A percentile compares a stretch with the other conserved stretches of the same genome.
Evolutionary conservation across 2,329 filamentous ascomycete species (phyloP).

Genomic region (Akanthomyces uredinophilus): DNA sequence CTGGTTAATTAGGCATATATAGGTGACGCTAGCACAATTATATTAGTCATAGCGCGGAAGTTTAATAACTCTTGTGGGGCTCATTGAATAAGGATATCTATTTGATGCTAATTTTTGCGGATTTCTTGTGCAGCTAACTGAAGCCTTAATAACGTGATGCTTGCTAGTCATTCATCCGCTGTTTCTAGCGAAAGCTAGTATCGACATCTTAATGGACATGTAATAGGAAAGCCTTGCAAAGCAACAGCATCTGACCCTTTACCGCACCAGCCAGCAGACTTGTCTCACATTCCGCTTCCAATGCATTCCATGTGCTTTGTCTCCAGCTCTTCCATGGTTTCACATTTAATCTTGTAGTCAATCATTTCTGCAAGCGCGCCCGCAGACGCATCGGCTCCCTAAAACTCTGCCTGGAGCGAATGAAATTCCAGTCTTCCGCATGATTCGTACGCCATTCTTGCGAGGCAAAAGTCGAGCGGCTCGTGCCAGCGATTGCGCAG

Average conservation of each 20-base stretch:
- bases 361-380: too few relatives aligned
- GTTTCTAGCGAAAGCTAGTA: background rate
- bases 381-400: background rate
- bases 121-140: background rate
- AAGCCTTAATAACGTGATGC: background rate
- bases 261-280: background rate
- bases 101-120: background rate
- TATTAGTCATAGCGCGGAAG: background rate
- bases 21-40: background rate
- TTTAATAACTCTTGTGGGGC: background rate
- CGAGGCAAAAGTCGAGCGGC: conserved; percentile 16
- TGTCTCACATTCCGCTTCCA: too few relatives aligned
- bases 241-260: background rate
- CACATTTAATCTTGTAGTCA: background rate
- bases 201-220: background rate
- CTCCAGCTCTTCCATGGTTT: background rate
- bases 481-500: conserved; percentile 16
- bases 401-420: conserved; percentile 1
- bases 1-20: background rate
- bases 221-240: background rate
- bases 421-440: background rate
- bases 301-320: background rate
- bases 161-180: background rate
- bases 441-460: conserved; percentile 7
- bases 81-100: background rate